Conservation (phyloP, 1,284 basidiomycete genomes). For the Sanghuangporus sanghuang region DNA sequence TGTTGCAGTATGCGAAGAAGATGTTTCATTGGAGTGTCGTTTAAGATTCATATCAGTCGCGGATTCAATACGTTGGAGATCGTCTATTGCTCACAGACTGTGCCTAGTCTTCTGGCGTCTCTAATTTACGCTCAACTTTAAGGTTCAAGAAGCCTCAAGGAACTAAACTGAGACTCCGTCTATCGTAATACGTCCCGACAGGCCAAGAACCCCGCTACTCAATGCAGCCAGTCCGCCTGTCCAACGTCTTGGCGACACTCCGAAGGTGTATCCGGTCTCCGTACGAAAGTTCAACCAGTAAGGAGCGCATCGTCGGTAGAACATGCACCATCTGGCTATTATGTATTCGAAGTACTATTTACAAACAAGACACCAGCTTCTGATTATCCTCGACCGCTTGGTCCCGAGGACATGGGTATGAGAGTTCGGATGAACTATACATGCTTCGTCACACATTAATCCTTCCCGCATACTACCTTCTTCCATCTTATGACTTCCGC, state of each 20-base stretch:
- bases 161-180: background rate
- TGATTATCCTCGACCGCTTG: background rate
- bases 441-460: background rate
- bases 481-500: background rate
- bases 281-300: background rate
- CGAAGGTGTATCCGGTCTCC: background rate
- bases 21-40: background rate
- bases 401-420: background rate
- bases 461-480: background rate
- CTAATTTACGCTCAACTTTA: background rate
- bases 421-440: background rate
- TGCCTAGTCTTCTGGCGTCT: background rate
- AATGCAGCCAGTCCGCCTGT: background rate
- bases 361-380: background rate
- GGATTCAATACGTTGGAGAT: background rate
- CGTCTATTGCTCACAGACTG: background rate
- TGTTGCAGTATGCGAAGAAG: background rate
- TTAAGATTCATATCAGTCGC: background rate
- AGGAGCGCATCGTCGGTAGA: background rate
- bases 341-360: background rate
- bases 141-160: background rate
- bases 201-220: background rate
- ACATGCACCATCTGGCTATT: background rate
- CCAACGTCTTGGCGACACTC: background rate
- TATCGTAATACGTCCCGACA: background rate